These are phyloP conservation scores for Pythium rishiriense DNA, from an alignment of 352 stramenopile genomes.

Conservation along the genomic window DNA sequence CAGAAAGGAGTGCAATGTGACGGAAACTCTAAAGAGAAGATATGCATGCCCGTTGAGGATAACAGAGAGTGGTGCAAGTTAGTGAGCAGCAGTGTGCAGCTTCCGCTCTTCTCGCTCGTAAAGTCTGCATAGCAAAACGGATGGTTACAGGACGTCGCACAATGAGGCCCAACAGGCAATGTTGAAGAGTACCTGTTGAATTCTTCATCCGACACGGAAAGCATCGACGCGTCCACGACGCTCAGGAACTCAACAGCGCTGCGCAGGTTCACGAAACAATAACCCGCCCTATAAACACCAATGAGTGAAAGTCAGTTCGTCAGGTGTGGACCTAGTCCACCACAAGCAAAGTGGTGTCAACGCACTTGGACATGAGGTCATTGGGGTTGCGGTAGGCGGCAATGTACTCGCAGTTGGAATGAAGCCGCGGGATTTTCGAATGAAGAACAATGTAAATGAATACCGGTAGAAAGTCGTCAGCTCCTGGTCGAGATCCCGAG, in stretches of 20 bases:
- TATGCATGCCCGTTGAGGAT: too few species aligned
- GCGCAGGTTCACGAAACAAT: conserved; percentile 92
- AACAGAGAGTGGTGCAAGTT: not conserved
- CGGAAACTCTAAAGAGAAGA: not conserved
- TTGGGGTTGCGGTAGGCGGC: conserved; percentile 84
- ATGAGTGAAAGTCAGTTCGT: not conserved
- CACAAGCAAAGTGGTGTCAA: not conserved
- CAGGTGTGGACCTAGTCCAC: too few species aligned
- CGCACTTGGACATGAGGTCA: conserved; percentile 89
- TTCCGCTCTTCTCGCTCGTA: conserved; percentile 24
- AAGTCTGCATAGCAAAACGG: conserved; percentile 5
- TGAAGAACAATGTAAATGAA: conserved; percentile 94
- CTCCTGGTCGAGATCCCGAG: conserved; percentile 59
- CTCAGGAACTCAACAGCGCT: conserved; percentile 91
- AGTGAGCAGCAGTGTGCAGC: not conserved
- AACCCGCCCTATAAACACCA: conserved; percentile 59
- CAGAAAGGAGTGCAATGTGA: not conserved
- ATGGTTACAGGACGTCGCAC: not conserved
- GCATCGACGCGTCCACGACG: conserved; percentile 80
- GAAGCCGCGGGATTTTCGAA: conserved; percentile 82
- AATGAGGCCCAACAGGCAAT: not conserved
- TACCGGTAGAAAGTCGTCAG: conserved; percentile 91
- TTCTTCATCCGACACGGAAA: conserved; percentile 77
- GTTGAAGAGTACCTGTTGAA: conserved; percentile 62
- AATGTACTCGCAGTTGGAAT: conserved; percentile 93